A percentile compares a stretch with the other conserved stretches of the same genome.
Conservation (phyloP, 805 yeast genomes). For the Tetrapisispora namnaoensis region DNA sequence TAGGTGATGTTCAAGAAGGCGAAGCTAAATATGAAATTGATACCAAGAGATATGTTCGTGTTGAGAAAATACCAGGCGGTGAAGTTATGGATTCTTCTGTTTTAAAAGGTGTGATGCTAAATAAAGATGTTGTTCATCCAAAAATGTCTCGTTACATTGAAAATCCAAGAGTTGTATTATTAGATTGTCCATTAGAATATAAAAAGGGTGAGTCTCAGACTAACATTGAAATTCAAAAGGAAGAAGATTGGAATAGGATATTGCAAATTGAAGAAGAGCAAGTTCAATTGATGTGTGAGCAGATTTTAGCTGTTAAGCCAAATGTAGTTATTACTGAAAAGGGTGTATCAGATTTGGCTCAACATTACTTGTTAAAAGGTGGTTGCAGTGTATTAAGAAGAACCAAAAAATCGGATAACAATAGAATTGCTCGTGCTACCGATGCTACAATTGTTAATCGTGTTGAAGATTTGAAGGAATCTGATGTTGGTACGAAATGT, state of each 20-base stretch:
- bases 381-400: constrained; percentile 89
- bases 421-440: constrained; percentile 92
- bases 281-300: constrained; percentile 77
- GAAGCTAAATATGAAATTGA: constrained; percentile 71
- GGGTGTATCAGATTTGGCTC: constrained; percentile 97
- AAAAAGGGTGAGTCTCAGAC: constrained; percentile 99
- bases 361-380: constrained; percentile 88
- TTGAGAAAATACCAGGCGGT: constrained; percentile 97
- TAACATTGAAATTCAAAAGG: constrained; percentile 91
- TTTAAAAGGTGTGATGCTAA: constrained; percentile 82
- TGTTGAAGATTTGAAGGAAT: constrained; percentile 84
- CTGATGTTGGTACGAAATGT: constrained; percentile 82
- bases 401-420: constrained; percentile 90
- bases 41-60: constrained; percentile 81
- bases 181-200: constrained; percentile 96
- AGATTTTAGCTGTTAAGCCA: constrained; percentile 75
- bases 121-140: constrained; percentile 98
- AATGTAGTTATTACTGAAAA: constrained; percentile 94
- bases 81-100: constrained; percentile 86
- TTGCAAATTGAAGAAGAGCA: constrained; percentile 97
- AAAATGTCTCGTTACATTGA: constrained; percentile 86
- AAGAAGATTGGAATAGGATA: constrained; percentile 91
- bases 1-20: constrained; percentile 35
- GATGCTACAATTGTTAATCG: constrained; percentile 97
- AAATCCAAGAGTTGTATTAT: constrained; percentile 77